Evolutionary conservation across 768 basidiomycete genomes (phyloP).

Genomic region (Russula dissimulans): DNA sequence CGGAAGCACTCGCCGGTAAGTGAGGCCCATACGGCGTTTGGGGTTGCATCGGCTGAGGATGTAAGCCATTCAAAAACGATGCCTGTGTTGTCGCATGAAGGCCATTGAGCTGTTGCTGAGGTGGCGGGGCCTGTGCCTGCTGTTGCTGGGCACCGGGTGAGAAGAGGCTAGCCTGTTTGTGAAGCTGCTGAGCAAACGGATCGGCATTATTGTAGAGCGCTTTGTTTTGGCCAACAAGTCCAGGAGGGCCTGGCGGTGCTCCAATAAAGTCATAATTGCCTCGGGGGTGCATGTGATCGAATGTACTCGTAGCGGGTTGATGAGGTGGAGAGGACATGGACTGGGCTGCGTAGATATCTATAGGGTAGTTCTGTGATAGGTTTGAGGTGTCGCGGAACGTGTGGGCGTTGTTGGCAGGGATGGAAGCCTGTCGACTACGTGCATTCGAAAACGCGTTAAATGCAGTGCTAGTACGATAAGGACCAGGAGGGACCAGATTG

Average conservation of each 20-base stretch:
- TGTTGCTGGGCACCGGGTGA: constrained; percentile 30
- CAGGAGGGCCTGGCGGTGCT: constrained; percentile 8
- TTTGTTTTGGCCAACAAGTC: constrained; percentile 14
- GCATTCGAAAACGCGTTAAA: constrained; percentile 20
- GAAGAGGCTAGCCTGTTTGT: constrained; percentile 21
- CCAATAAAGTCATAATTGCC: constrained; percentile 13
- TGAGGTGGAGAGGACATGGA: constrained; percentile 18
- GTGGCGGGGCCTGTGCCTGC: constrained; percentile 28
- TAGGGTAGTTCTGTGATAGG: constrained; percentile 17
- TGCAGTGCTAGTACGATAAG: constrained; percentile 20
- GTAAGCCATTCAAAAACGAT: constrained; percentile 34
- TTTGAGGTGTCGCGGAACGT: constrained; percentile 22
- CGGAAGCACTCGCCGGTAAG: constrained; percentile 37
- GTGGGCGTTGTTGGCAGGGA: constrained; percentile 9
- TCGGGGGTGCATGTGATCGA: constrained; percentile 14
- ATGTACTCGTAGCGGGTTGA: constrained; percentile 14
- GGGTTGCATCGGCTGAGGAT: constrained; percentile 38
- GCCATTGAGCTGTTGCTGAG: constrained; percentile 27
- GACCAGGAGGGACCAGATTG: constrained; percentile 18
- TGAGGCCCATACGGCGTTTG: constrained; percentile 74
- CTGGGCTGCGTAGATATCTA: constrained; percentile 19
- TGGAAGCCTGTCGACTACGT: constrained; percentile 17
- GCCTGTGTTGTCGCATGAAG: constrained; percentile 27
- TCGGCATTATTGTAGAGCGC: constrained; percentile 13
- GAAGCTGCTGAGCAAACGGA: constrained; percentile 19